phyloP scores from a whole-genome alignment of 2,329 filamentous ascomycete species.

The Torrubiella hemipterigena region DNA sequence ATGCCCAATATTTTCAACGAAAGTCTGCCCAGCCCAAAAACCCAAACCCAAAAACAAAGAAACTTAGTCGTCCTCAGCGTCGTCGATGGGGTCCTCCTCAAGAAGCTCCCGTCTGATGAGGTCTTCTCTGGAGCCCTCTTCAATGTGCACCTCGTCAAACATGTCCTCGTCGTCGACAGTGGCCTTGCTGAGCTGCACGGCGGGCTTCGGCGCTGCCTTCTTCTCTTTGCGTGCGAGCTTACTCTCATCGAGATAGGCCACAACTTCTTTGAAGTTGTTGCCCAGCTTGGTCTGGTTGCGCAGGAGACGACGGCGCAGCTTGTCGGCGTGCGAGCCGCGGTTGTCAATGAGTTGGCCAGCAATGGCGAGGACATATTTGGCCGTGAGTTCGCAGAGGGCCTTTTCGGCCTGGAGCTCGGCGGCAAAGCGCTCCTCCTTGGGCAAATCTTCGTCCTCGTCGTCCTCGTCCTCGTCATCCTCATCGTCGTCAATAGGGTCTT shows the following conservation, averaged over 20 bases:
- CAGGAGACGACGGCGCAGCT: slow-evolving; percentile 58
- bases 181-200: slow-evolving; percentile 29
- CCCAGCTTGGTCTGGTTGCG: slow-evolving; percentile 75
- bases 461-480: slow-evolving; percentile 42
- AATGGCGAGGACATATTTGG: slow-evolving; percentile 73
- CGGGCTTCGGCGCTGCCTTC: slow-evolving; percentile 17
- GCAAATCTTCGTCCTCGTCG: slow-evolving; percentile 39
- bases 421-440: slow-evolving; percentile 47
- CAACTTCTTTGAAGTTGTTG: slow-evolving; percentile 72
- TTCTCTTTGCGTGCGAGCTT: slow-evolving; percentile 37
- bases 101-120: slow-evolving; percentile 41
- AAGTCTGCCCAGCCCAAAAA: too few species aligned
- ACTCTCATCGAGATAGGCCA: slow-evolving; percentile 65
- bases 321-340: slow-evolving; percentile 44
- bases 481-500: slow-evolving; percentile 58
- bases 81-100: slow-evolving; percentile 32
- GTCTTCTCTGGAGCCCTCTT: slow-evolving; percentile 49
- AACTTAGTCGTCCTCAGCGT: slow-evolving; percentile 21
- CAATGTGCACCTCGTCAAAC: slow-evolving; percentile 36
- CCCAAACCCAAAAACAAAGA: too few species aligned
- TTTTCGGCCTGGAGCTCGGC: slow-evolving; percentile 69
- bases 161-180: slow-evolving; percentile 30
- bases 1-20: too few species aligned
- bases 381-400: slow-evolving; percentile 72
- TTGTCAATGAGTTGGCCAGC: slow-evolving; percentile 63